These are phyloP conservation scores for Tetradesmus lagerheimii DNA, from an alignment of 139 green algal species.

Conservation along the genomic window DNA sequence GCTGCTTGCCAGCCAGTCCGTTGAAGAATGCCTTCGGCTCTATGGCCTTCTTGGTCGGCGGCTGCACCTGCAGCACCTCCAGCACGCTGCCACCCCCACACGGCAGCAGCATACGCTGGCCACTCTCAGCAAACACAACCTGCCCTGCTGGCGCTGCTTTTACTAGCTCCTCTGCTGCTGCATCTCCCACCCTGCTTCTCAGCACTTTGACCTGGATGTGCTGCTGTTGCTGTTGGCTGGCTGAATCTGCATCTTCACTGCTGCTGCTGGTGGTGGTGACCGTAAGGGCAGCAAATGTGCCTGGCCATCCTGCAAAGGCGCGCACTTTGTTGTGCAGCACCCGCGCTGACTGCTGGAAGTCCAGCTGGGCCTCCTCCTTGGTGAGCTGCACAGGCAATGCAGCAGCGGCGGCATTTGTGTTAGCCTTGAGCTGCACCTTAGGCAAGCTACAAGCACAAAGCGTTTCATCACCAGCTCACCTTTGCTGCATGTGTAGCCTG, in stretches of 20 bases:
- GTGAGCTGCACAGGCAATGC: constrained; percentile 56
- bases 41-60: constrained; percentile 83
- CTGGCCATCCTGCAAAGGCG: constrained; percentile 86
- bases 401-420: not conserved
- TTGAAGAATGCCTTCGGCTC: constrained; percentile 77
- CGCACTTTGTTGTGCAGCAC: constrained; percentile 89
- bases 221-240: constrained; percentile 10
- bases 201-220: constrained; percentile 57
- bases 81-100: constrained; percentile 48
- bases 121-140: constrained; percentile 44
- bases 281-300: constrained; percentile 69
- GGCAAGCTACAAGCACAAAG: not conserved
- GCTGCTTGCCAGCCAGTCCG: constrained; percentile 72
- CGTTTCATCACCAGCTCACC: constrained; percentile 32
- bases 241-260: not conserved
- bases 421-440: not conserved
- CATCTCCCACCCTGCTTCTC: constrained; percentile 22
- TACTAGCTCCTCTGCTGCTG: not conserved
- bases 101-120: constrained; percentile 52
- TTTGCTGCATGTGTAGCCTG: constrained; percentile 85
- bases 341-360: constrained; percentile 73
- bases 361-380: constrained; percentile 80
- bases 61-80: constrained; percentile 77
- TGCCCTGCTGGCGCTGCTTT: not conserved
- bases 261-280: not conserved